Conservation (phyloP, 805 yeast genomes). For the Yarrowia sp. region DNA sequence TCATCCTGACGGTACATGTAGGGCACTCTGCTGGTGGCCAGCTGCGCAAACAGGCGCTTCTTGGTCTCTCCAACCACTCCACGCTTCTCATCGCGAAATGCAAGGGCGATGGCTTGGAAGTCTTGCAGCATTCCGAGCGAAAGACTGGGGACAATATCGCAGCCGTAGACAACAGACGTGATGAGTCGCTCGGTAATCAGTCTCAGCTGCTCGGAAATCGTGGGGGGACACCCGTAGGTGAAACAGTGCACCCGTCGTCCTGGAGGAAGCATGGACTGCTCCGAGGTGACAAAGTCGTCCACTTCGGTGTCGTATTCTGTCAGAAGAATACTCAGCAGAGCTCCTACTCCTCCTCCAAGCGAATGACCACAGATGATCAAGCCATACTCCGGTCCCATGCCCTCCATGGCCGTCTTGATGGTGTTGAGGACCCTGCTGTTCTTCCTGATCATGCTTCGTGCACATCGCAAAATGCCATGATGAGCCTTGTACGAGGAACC, state of each 20-base stretch:
- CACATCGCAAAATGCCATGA: conserved; percentile 49
- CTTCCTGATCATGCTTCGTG: conserved; percentile 43
- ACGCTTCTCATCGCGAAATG: conserved; percentile 44
- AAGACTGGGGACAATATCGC: conserved; percentile 49
- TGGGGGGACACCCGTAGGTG: conserved; percentile 50
- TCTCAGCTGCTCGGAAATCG: conserved; percentile 46
- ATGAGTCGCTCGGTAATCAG: conserved; percentile 44
- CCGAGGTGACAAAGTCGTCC: conserved; percentile 44
- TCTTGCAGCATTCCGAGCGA: conserved; percentile 49
- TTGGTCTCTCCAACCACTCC: conserved; percentile 46
- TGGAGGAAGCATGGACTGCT: conserved; percentile 43
- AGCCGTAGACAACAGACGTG: conserved; percentile 49
- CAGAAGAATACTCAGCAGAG: conserved; percentile 46
- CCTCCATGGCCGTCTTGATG: conserved; percentile 45
- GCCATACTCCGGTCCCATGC: conserved; percentile 48
- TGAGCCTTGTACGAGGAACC: conserved; percentile 47
- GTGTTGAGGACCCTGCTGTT: conserved; percentile 46
- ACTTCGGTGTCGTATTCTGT: conserved; percentile 41
- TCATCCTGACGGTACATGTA: conserved; percentile 44
- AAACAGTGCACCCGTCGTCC: conserved; percentile 48
- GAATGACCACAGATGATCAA: conserved; percentile 50
- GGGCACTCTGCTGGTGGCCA: conserved; percentile 42
- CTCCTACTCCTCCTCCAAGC: conserved; percentile 50
- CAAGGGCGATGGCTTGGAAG: conserved; percentile 47
- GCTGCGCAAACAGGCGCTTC: conserved; percentile 45